Evolutionary conservation across 352 stramenopile genomes (phyloP).

Genomic region (Pythium apleroticum): DNA sequence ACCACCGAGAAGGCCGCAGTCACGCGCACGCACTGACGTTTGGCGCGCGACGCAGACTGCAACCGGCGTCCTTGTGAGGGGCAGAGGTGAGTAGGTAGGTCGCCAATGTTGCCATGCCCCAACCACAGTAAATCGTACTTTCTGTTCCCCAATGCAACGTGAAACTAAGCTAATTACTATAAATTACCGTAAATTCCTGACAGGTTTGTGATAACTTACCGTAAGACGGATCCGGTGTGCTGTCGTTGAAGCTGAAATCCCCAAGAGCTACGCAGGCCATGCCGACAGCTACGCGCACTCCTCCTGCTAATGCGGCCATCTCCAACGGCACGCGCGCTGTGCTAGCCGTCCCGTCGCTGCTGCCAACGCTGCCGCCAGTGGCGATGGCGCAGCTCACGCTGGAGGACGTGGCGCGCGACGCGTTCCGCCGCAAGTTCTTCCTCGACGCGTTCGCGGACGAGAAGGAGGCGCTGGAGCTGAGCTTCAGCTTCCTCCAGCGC

Average conservation of each 20-base stretch:
- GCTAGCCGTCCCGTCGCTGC: no score
- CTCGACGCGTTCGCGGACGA: conserved; percentile 56
- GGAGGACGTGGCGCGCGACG: conserved; percentile 56
- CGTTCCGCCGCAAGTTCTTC: conserved; percentile 59
- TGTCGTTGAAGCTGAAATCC: not conserved
- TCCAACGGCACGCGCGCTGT: not conserved
- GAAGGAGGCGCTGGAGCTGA: conserved; percentile 50
- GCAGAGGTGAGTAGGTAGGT: no score
- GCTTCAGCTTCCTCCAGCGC: conserved; percentile 56
- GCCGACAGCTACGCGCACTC: not conserved
- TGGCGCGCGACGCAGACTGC: conserved; percentile 19
- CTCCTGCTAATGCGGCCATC: not conserved
- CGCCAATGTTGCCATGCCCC: no score
- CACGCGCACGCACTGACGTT: conserved; percentile 58
- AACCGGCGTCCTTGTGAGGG: no score
- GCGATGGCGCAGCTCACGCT: conserved; percentile 36
- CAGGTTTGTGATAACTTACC: not conserved
- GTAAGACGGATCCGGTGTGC: not conserved
- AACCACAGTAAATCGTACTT: conserved; percentile 5
- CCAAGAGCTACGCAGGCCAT: not conserved
- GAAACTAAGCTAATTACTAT: not conserved
- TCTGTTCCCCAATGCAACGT: not conserved
- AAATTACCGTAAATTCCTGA: not conserved
- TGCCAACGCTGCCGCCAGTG: not conserved
- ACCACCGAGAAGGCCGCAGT: conserved; percentile 38